Conservation (phyloP, 345 rosid genomes). For the Eucalyptus erythrocorys region DNA sequence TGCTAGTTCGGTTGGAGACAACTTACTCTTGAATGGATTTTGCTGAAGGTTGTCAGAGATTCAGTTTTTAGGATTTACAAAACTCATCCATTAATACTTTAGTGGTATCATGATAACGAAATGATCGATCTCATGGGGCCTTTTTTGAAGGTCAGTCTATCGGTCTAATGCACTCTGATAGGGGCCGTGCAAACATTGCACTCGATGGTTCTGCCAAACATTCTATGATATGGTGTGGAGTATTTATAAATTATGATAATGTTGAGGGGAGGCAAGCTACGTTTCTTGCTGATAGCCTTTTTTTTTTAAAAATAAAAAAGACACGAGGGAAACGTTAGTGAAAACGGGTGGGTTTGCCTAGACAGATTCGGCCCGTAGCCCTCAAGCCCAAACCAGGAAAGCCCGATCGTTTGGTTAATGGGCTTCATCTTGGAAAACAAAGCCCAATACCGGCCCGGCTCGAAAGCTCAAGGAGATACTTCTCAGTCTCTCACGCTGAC, state of each 20-base stretch:
- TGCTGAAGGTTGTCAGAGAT: fast-evolving
- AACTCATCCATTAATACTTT: fast-evolving
- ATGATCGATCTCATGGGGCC: fast-evolving
- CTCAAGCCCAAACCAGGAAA: neutral
- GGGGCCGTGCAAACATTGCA: fast-evolving
- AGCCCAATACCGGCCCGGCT: neutral
- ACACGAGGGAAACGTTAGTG: neutral
- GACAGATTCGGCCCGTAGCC: neutral
- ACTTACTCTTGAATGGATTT: neutral
- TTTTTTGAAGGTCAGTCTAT: fast-evolving
- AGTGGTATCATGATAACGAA: fast-evolving
- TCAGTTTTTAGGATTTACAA: fast-evolving
- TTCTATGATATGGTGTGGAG: neutral
- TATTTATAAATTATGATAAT: neutral
- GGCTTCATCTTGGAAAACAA: neutral
- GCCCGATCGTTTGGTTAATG: neutral
- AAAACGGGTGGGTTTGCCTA: neutral
- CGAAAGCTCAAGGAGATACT: neutral
- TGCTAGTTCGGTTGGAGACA: neutral
- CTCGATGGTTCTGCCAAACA: fast-evolving
- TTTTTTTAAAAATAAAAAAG: neutral
- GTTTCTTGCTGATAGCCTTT: neutral
- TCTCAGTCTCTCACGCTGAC: neutral
- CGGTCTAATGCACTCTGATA: fast-evolving
- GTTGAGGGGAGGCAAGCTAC: neutral